A percentile compares a stretch with the other conserved stretches of the same genome.
Conservation (phyloP, 768 basidiomycete species). For the Obba rivulosa region DNA sequence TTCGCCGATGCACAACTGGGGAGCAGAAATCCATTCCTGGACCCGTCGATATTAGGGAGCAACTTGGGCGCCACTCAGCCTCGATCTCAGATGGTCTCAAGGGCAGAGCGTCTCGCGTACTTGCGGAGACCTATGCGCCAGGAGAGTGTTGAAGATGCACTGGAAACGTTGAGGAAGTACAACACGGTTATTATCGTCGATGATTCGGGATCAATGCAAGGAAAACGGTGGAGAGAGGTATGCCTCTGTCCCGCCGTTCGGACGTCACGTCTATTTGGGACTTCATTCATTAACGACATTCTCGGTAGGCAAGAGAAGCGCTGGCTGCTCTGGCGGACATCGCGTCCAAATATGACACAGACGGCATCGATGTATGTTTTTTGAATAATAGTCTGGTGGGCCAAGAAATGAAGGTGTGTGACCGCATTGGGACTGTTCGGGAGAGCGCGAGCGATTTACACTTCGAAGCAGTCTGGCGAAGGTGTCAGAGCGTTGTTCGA, state of each 20-base stretch:
- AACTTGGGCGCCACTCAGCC: no score
- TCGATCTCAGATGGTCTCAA: background rate
- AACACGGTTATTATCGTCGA: slow-evolving; percentile 57
- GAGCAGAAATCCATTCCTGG: slow-evolving; percentile 7
- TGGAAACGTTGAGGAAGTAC: slow-evolving; percentile 38
- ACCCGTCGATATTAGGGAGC: background rate
- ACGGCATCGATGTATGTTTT: slow-evolving; percentile 63
- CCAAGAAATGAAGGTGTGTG: slow-evolving; percentile 33
- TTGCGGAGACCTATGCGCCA: slow-evolving; percentile 13
- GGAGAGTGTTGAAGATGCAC: slow-evolving; percentile 16
- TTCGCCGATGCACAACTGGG: background rate
- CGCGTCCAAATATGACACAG: slow-evolving; percentile 45
- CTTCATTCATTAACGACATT: background rate
- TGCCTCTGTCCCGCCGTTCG: background rate
- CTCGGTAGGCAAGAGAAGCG: slow-evolving; percentile 38
- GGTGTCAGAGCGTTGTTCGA: slow-evolving; percentile 39
- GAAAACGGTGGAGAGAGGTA: slow-evolving; percentile 47
- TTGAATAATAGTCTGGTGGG: slow-evolving; percentile 36
- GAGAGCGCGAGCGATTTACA: background rate
- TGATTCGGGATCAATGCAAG: slow-evolving; percentile 56
- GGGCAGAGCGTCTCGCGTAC: slow-evolving; percentile 5
- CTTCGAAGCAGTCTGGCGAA: slow-evolving; percentile 27
- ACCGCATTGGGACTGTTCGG: no score
- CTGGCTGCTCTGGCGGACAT: slow-evolving; percentile 43
- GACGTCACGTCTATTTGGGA: background rate